phyloP scores from a whole-genome alignment of 1,139 yeast genomes.

The Pichia sp. region DNA sequence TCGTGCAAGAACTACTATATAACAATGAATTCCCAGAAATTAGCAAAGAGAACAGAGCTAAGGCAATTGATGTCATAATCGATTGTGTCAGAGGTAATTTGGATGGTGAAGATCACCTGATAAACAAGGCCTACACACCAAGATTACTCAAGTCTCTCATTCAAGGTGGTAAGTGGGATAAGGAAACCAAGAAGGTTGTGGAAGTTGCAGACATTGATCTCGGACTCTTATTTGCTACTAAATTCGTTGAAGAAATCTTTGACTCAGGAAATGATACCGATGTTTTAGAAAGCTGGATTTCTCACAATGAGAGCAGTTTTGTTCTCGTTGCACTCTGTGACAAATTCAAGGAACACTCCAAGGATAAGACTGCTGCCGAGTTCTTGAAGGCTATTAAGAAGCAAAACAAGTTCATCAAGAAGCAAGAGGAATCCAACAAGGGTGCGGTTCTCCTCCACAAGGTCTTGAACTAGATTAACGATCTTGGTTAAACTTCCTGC shows the following conservation, averaged over 20 bases:
- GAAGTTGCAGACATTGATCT: constrained; percentile 39
- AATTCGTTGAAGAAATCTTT: constrained; percentile 44
- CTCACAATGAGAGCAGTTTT: constrained; percentile 67
- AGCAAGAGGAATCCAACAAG: constrained; percentile 53
- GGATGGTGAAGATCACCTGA: constrained; percentile 57
- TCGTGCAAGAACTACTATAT: constrained; percentile 66
- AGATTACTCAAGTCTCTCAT: constrained; percentile 74
- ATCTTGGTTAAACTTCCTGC: neutral
- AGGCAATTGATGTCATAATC: constrained; percentile 49
- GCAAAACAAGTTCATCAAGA: constrained; percentile 40
- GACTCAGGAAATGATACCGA: constrained; percentile 38
- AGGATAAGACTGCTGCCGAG: constrained; percentile 32
- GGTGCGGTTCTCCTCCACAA: constrained; percentile 68
- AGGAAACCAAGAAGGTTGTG: constrained; percentile 45
- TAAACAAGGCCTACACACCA: constrained; percentile 67
- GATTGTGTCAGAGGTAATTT: constrained; percentile 64
- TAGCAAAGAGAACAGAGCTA: constrained; percentile 43
- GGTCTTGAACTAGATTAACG: constrained; percentile 12
- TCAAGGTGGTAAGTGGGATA: constrained; percentile 78
- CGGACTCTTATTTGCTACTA: constrained; percentile 58
- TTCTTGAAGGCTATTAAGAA: constrained; percentile 50
- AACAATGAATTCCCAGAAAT: constrained; percentile 40
- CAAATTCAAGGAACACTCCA: constrained; percentile 30
- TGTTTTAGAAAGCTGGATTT: constrained; percentile 58
- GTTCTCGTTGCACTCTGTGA: constrained; percentile 68